phyloP scores from a whole-genome alignment of 2,329 filamentous ascomycete species.

The Ophiobolus disseminans region DNA sequence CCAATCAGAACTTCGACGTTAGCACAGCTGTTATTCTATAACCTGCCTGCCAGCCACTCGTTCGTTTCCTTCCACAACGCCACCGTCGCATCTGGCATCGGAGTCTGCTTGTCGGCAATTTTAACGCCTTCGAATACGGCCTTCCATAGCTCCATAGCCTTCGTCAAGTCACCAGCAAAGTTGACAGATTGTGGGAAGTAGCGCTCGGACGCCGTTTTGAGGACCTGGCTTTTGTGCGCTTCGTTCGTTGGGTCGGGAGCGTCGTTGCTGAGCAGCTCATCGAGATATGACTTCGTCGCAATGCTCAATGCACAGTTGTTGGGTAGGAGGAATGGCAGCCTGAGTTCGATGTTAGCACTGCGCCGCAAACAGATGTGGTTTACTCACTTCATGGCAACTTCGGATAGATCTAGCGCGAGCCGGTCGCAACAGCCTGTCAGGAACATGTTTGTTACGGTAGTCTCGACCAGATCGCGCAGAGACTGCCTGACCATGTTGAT shows the following conservation, averaged over 20 bases:
- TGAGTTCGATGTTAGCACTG: constrained; percentile 19
- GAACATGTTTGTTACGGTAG: constrained; percentile 79
- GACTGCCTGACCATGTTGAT: constrained; percentile 79
- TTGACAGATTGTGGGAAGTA: constrained; percentile 69
- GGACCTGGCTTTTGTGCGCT: constrained; percentile 57
- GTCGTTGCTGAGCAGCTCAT: constrained; percentile 68
- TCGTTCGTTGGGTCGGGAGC: constrained; percentile 63
- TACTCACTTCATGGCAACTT: constrained; percentile 75
- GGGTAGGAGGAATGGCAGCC: constrained; percentile 71
- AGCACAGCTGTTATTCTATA: constrained; percentile 26
- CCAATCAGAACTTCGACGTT: no score
- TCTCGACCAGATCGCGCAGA: constrained; percentile 83
- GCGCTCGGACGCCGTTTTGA: constrained; percentile 59
- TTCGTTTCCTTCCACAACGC: constrained; percentile 66
- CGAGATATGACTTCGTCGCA: constrained; percentile 79
- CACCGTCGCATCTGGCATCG: constrained; percentile 53
- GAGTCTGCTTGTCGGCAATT: constrained; percentile 57
- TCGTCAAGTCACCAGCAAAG: constrained; percentile 64
- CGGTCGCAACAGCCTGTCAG: constrained; percentile 80
- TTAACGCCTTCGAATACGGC: constrained; percentile 68
- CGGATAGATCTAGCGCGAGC: constrained; percentile 59
- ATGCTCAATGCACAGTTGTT: constrained; percentile 80
- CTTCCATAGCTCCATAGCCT: constrained; percentile 70
- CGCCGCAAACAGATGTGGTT: constrained; percentile 33
- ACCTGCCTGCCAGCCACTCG: constrained; percentile 59